A percentile compares a stretch with the other conserved stretches of the same genome.
phyloP scores from a whole-genome alignment of 768 basidiomycete genomes.

The Hypsizygus marmoreus region DNA sequence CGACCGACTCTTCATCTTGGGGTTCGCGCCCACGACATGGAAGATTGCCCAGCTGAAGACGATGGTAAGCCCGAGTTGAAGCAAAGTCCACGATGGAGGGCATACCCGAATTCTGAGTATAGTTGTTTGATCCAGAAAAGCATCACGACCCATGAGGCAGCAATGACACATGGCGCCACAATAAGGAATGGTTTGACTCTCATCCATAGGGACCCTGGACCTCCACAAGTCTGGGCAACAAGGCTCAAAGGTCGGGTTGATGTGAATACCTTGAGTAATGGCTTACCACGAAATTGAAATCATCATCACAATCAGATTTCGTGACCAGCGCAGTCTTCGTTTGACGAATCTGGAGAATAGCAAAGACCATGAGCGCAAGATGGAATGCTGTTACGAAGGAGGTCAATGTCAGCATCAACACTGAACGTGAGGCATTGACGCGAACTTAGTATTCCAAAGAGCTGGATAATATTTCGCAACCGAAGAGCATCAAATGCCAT shows the following conservation, averaged over 20 bases:
- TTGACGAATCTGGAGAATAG: slow-evolving; percentile 77
- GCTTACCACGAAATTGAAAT: slow-evolving; percentile 41
- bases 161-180: slow-evolving; percentile 71
- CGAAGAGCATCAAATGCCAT: slow-evolving; percentile 86
- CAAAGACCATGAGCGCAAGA: slow-evolving; percentile 68
- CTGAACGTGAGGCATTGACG: neutral
- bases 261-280: neutral
- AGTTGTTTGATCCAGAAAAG: slow-evolving; percentile 70
- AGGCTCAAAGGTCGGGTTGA: neutral
- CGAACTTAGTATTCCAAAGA: slow-evolving; percentile 71
- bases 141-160: slow-evolving; percentile 63
- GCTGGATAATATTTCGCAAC: slow-evolving; percentile 75
- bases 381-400: slow-evolving; percentile 63
- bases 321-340: slow-evolving; percentile 63
- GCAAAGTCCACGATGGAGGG: slow-evolving; percentile 9
- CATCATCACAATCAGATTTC: slow-evolving; percentile 32
- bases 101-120: slow-evolving; percentile 83
- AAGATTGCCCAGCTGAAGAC: slow-evolving; percentile 81
- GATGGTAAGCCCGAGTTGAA: slow-evolving; percentile 8
- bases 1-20: slow-evolving; percentile 74
- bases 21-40: slow-evolving; percentile 85
- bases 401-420: neutral
- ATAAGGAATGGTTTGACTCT: slow-evolving; percentile 69
- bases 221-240: slow-evolving; percentile 43
- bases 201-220: slow-evolving; percentile 58